A percentile compares a stretch with the other conserved stretches of the same genome.
Conservation (phyloP, 768 basidiomycete species). For the Plicaturopsis crispa region DNA sequence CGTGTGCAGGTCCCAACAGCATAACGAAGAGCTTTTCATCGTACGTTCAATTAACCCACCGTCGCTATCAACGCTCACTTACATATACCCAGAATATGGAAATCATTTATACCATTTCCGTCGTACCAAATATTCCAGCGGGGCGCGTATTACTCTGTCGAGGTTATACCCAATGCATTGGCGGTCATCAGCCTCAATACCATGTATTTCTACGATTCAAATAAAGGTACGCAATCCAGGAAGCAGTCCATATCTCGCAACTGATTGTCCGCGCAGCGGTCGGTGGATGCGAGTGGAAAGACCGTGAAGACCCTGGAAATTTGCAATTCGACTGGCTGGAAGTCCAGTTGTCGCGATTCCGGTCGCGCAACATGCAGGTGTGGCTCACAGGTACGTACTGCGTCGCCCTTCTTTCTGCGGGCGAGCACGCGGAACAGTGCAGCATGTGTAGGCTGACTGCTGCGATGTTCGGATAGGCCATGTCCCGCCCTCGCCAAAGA, state of each 20-base stretch:
- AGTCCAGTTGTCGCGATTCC: constrained; percentile 66
- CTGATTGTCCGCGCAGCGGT: constrained; percentile 46
- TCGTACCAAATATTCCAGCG: constrained; percentile 76
- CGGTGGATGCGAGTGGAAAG: constrained; percentile 58
- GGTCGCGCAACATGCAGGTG: constrained; percentile 57
- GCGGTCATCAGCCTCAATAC: constrained; percentile 86
- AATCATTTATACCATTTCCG: constrained; percentile 69
- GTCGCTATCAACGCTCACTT: background rate
- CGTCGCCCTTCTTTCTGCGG: constrained; percentile 1
- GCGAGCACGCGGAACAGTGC: background rate
- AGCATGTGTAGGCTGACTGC: constrained; percentile 19
- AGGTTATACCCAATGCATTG: constrained; percentile 68
- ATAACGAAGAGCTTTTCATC: constrained; percentile 62
- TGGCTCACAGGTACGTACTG: constrained; percentile 34
- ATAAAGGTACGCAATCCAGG: constrained; percentile 51
- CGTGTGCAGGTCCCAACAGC: constrained; percentile 50
- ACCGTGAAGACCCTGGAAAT: constrained; percentile 77
- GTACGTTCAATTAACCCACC: constrained; percentile 36
- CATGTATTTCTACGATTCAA: constrained; percentile 86
- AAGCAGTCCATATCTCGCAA: background rate
- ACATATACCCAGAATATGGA: constrained; percentile 59
- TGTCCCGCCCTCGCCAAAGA: constrained; percentile 74
- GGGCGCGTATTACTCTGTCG: constrained; percentile 79
- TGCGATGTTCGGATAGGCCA: constrained; percentile 57
- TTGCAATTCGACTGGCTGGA: constrained; percentile 88